A percentile compares a stretch with the other conserved stretches of the same genome.
Conservation (phyloP, 495 filamentous ascomycete species). For the Lepidopterella palustris region DNA sequence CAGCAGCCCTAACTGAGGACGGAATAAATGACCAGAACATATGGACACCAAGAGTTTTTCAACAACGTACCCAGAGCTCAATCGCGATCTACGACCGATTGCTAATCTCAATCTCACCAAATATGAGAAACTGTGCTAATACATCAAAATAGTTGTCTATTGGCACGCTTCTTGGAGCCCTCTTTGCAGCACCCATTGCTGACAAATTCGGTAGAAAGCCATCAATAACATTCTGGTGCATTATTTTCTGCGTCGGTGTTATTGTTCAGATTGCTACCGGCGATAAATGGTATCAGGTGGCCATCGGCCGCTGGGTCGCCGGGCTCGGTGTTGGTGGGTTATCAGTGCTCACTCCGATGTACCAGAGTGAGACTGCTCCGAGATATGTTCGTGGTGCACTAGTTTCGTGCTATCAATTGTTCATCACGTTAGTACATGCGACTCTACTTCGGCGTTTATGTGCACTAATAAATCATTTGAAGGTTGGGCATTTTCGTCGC, state of each 20-base stretch:
- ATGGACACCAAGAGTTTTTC: too few relatives aligned
- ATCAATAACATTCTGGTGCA: slow-evolving; percentile 19
- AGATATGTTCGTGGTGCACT: slow-evolving; percentile 77
- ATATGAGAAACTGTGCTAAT: not conserved
- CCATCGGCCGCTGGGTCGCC: slow-evolving; percentile 65
- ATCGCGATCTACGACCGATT: too few relatives aligned
- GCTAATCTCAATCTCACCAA: too few relatives aligned
- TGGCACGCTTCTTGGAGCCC: slow-evolving; percentile 26
- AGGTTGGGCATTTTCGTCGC: slow-evolving; percentile 73
- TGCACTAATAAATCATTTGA: slow-evolving; percentile 64
- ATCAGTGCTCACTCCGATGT: slow-evolving; percentile 59
- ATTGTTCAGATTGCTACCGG: slow-evolving; percentile 29
- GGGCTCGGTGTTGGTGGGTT: slow-evolving; percentile 77
- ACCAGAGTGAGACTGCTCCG: slow-evolving; percentile 73
- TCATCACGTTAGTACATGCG: not conserved
- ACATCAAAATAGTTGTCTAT: slow-evolving; percentile 13
- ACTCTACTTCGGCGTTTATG: not conserved
- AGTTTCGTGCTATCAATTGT: slow-evolving; percentile 58
- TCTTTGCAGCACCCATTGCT: slow-evolving; percentile 21
- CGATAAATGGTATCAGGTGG: slow-evolving; percentile 24
- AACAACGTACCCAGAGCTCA: too few relatives aligned
- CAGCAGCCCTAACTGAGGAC: too few relatives aligned
- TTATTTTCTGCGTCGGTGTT: slow-evolving; percentile 28
- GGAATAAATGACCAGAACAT: too few relatives aligned
- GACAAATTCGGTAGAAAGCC: slow-evolving; percentile 25